Conservation (phyloP, 1,284 basidiomycete species). For the Afroboletus lepidellus region DNA sequence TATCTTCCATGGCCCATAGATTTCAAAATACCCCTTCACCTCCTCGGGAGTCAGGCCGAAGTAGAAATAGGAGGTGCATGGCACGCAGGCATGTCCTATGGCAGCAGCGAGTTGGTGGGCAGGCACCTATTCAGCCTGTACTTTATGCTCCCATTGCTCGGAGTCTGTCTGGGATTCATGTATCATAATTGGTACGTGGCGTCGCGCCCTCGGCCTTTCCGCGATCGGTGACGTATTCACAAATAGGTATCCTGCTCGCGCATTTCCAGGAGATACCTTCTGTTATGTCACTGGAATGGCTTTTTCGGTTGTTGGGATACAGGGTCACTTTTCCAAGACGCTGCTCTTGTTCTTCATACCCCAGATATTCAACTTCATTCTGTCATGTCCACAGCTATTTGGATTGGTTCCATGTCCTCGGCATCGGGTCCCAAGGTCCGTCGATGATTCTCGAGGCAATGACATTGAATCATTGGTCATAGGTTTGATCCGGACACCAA, state of each 20-base stretch:
- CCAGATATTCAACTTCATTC: conserved; percentile 95
- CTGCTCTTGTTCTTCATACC: conserved; percentile 96
- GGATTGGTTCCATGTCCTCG: conserved; percentile 91
- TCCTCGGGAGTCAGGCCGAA: conserved; percentile 63
- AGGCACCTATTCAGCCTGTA: conserved; percentile 94
- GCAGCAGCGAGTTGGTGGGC: conserved; percentile 85
- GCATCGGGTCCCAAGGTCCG: conserved; percentile 86
- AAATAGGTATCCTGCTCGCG: conserved; percentile 88
- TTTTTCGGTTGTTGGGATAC: conserved; percentile 93
- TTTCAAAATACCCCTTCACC: conserved; percentile 66
- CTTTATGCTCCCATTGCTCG: conserved; percentile 93
- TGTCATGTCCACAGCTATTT: conserved; percentile 95
- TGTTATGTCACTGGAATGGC: conserved; percentile 99
- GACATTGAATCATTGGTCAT: conserved; percentile 3
- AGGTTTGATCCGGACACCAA: conserved; percentile 77
- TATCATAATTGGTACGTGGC: conserved; percentile 87
- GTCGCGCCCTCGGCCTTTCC: background rate
- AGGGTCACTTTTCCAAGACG: conserved; percentile 97
- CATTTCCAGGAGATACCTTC: conserved; percentile 95
- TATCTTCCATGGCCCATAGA: conserved; percentile 84
- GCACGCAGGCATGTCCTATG: conserved; percentile 80
- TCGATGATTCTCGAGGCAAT: background rate
- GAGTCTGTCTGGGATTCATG: conserved; percentile 85
- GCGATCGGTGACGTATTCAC: background rate
- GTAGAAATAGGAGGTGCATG: conserved; percentile 74